A percentile compares a stretch with the other conserved stretches of the same genome.
Conservation (phyloP, 2,329 filamentous ascomycete genomes). For the Fusarium decemcellulare region DNA sequence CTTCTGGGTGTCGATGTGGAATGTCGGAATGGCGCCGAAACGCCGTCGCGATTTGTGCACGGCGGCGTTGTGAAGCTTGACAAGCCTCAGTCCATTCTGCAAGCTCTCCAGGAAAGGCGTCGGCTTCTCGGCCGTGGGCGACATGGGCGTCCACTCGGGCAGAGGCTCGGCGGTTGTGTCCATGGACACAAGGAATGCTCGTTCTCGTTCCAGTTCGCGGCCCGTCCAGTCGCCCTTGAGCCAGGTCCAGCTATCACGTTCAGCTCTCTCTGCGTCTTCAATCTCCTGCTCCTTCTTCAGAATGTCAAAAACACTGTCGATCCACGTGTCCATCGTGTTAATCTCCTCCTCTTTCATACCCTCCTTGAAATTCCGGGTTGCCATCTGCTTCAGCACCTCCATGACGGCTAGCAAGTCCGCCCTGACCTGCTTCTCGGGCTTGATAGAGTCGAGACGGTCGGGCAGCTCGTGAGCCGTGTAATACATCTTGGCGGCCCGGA, state of each 20-base stretch:
- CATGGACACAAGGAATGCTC: slow-evolving; percentile 85
- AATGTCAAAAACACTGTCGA: slow-evolving; percentile 82
- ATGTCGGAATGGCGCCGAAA: slow-evolving; percentile 90
- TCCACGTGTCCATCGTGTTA: slow-evolving; percentile 83
- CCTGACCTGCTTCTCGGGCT: slow-evolving; percentile 87
- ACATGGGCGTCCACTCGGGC: slow-evolving; percentile 75
- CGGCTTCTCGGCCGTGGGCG: slow-evolving; percentile 62
- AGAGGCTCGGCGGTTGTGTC: slow-evolving; percentile 71
- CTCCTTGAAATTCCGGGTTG: slow-evolving; percentile 85
- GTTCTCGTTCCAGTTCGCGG: slow-evolving; percentile 82
- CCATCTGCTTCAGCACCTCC: slow-evolving; percentile 93
- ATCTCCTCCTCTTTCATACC: slow-evolving; percentile 86
- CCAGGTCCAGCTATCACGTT: slow-evolving; percentile 86
- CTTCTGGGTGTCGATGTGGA: slow-evolving; percentile 93
- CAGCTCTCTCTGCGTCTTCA: slow-evolving; percentile 78
- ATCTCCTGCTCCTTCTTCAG: slow-evolving; percentile 82
- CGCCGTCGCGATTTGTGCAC: slow-evolving; percentile 87
- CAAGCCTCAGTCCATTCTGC: slow-evolving; percentile 84
- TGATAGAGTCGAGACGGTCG: slow-evolving; percentile 87
- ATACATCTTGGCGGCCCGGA: slow-evolving; percentile 94
- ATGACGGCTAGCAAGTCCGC: slow-evolving; percentile 88
- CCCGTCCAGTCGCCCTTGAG: slow-evolving; percentile 82
- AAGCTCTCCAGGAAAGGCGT: slow-evolving; percentile 82
- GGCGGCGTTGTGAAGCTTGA: slow-evolving; percentile 90
- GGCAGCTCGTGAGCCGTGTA: slow-evolving; percentile 94